phyloP scores from a whole-genome alignment of 257 asterid genomes.

The Knoxia roxburghii region DNA sequence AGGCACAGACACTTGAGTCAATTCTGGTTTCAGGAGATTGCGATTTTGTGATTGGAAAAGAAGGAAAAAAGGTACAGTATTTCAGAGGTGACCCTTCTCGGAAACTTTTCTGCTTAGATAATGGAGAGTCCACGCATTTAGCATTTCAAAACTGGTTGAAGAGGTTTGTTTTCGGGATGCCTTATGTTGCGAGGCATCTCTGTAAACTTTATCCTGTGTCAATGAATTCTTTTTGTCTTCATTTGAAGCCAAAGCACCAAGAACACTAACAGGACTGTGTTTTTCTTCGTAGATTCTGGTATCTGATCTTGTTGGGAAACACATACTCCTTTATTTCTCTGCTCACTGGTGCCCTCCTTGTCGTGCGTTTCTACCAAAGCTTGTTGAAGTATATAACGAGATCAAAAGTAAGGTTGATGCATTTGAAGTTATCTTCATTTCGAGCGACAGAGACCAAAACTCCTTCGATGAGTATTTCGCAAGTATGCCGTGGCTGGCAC shows the following conservation, averaged over 20 bases:
- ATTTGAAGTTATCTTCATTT: conserved; percentile 63
- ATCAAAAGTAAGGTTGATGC: conserved; percentile 41
- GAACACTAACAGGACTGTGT: neutral
- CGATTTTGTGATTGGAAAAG: conserved; percentile 69
- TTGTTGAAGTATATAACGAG: conserved; percentile 41
- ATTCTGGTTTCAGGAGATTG: conserved; percentile 52
- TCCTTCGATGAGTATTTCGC: conserved; percentile 65
- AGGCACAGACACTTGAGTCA: conserved; percentile 88
- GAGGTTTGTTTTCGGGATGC: neutral
- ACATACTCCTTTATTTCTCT: conserved; percentile 59
- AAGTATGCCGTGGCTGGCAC: conserved; percentile 77
- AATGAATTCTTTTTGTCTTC: neutral
- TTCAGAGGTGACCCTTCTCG: neutral
- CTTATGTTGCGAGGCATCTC: neutral
- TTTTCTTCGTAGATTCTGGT: conserved; percentile 46
- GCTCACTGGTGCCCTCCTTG: conserved; percentile 93
- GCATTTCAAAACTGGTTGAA: neutral
- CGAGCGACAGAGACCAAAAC: conserved; percentile 59
- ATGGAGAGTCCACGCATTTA: neutral
- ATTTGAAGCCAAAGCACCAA: neutral
- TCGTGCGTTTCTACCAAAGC: conserved; percentile 69
- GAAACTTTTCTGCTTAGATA: neutral
- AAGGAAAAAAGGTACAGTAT: conserved; percentile 52
- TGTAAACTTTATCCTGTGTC: neutral
- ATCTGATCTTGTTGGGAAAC: conserved; percentile 66